A percentile compares a stretch with the other conserved stretches of the same genome.
Evolutionary conservation across 495 filamentous ascomycete species (phyloP).

Genomic region (Melanomma pulvis-pyrius): DNA sequence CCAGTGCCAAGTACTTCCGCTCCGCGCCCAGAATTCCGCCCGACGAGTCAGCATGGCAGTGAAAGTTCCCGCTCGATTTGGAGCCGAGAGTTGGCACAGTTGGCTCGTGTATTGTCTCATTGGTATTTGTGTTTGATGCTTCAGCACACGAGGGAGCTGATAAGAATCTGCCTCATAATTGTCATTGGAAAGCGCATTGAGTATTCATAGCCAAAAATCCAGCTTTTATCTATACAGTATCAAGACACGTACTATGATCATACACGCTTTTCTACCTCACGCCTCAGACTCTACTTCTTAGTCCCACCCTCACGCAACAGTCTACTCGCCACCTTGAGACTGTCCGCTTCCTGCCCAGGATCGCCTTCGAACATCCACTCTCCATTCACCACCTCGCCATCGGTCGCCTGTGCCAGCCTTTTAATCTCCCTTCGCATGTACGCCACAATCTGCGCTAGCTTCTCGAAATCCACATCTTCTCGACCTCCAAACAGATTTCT

Average conservation of each 20-base stretch:
- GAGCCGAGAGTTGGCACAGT: too few species aligned
- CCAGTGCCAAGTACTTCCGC: neutral
- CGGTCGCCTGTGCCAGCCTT: constrained; percentile 25
- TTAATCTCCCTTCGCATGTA: constrained; percentile 72
- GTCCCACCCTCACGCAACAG: constrained; percentile 7
- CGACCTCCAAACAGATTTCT: constrained; percentile 84
- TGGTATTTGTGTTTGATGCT: too few species aligned
- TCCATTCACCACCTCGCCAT: constrained; percentile 36
- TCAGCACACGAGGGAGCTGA: too few species aligned
- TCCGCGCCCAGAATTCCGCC: neutral
- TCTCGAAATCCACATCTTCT: constrained; percentile 68
- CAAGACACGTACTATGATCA: neutral
- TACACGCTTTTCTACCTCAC: neutral
- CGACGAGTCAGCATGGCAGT: too few species aligned
- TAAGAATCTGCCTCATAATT: too few species aligned
- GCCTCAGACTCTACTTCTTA: neutral
- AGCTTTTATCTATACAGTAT: too few species aligned
- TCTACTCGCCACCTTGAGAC: constrained; percentile 7
- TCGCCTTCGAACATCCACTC: constrained; percentile 27
- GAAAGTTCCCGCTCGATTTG: too few species aligned
- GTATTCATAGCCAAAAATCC: too few species aligned
- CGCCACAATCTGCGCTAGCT: constrained; percentile 72
- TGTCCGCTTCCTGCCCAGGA: constrained; percentile 12
- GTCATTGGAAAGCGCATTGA: too few species aligned
- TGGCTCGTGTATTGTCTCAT: too few species aligned